Percentiles rank a stretch among this genome's conserved stretches.
Evolutionary conservation across 352 stramenopile species (phyloP).

Genomic region (Phytophthora cajani): DNA sequence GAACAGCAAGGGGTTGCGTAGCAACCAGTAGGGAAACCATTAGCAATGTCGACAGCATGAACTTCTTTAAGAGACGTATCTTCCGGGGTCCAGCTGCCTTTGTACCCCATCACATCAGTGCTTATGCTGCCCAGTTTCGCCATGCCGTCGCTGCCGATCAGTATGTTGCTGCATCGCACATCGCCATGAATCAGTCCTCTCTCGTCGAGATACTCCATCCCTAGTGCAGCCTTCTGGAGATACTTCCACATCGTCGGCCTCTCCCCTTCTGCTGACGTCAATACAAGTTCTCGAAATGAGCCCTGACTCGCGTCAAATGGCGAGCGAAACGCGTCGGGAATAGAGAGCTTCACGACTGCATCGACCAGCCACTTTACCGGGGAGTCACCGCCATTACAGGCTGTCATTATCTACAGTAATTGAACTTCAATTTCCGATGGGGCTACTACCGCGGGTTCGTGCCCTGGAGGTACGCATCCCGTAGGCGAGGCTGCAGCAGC

Average conservation of each 20-base stretch:
- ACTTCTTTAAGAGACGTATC: background rate
- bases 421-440: no score
- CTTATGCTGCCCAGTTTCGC: constrained; percentile 19
- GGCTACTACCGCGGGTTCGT: no score
- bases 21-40: no score
- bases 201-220: constrained; percentile 14
- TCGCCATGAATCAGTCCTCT: constrained; percentile 12
- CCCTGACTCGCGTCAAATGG: constrained; percentile 10
- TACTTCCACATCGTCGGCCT: constrained; percentile 5
- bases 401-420: no score
- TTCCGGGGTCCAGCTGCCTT: constrained; percentile 1
- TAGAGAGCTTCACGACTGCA: no score
- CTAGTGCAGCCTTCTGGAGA: constrained; percentile 18
- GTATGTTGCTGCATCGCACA: constrained; percentile 20
- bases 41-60: background rate
- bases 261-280: background rate
- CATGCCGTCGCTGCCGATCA: constrained; percentile 24
- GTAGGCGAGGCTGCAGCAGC: no score
- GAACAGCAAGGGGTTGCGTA: no score
- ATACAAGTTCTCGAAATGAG: constrained; percentile 6
- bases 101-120: background rate
- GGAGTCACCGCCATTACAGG: background rate
- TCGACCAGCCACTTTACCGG: no score
- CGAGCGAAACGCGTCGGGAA: background rate
- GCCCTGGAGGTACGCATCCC: no score